These are phyloP conservation scores for Sungouiella blattae DNA, from an alignment of 805 yeast species.

Conservation along the genomic window DNA sequence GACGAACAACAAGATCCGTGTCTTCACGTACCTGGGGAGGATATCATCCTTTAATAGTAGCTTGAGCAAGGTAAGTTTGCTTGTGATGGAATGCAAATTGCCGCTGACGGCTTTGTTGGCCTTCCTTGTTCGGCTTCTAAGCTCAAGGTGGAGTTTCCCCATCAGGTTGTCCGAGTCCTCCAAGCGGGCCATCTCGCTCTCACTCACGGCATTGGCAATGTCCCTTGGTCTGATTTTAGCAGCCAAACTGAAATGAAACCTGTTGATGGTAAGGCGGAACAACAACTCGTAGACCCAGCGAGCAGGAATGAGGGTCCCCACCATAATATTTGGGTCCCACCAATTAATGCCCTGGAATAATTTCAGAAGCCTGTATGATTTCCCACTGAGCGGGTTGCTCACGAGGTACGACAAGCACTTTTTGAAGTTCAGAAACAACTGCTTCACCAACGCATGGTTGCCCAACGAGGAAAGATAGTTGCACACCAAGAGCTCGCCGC, in stretches of 20 bases:
- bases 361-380: not conserved
- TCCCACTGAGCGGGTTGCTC: conserved; percentile 1
- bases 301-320: conserved; percentile 31
- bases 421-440: conserved; percentile 12
- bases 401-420: too few relatives aligned
- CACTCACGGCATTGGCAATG: conserved; percentile 25
- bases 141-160: conserved; percentile 7
- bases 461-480: conserved; percentile 39
- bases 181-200: conserved; percentile 12
- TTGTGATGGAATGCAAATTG: conserved; percentile 2
- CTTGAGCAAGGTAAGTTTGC: conserved; percentile 4
- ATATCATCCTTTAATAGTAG: conserved; percentile 1
- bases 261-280: conserved; percentile 31
- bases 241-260: conserved; percentile 27
- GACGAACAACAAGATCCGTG: too few relatives aligned
- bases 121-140: conserved; percentile 4
- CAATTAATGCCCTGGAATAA: conserved; percentile 22
- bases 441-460: conserved; percentile 25
- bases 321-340: conserved; percentile 28
- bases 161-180: conserved; percentile 11
- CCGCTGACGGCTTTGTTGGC: not conserved
- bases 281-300: conserved; percentile 36
- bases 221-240: conserved; percentile 28
- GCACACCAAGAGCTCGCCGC: conserved; percentile 32
- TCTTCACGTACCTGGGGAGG: not conserved